Evolutionary conservation across 805 yeast genomes (phyloP).

Genomic region (Deakozyma indianensis): DNA sequence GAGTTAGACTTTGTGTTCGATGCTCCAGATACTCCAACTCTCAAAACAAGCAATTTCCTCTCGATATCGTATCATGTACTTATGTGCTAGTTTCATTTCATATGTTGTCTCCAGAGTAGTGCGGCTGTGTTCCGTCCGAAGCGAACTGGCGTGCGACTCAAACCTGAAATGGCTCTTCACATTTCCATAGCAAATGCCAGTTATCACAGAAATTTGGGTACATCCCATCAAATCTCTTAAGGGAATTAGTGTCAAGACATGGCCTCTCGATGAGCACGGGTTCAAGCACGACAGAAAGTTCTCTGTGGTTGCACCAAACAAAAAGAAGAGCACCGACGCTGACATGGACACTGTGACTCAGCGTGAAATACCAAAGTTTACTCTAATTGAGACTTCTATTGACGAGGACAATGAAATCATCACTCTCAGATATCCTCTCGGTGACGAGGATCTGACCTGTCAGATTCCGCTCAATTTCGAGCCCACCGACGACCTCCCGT

Average conservation of each 20-base stretch:
- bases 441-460: conserved; percentile 8
- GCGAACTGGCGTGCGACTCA: no score
- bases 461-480: conserved; percentile 3
- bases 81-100: no score
- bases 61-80: no score
- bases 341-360: conserved; percentile 16
- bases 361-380: conserved; percentile 16
- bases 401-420: conserved; percentile 7
- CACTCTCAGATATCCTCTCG: conserved; percentile 8
- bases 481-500: conserved; percentile 5
- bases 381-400: conserved; percentile 12
- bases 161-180: neutral
- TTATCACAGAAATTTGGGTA: conserved; percentile 7
- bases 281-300: conserved; percentile 19
- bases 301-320: conserved; percentile 15
- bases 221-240: conserved; percentile 22
- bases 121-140: no score
- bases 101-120: no score
- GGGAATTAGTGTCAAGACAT: conserved; percentile 15
- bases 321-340: conserved; percentile 3
- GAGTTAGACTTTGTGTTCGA: no score
- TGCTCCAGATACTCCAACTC: no score
- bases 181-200: neutral
- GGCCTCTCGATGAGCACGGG: conserved; percentile 18
- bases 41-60: no score